Percentiles rank a stretch among this genome's conserved stretches.
Conservation (phyloP, 805 yeast species). For the Candida sakaeoensis region DNA sequence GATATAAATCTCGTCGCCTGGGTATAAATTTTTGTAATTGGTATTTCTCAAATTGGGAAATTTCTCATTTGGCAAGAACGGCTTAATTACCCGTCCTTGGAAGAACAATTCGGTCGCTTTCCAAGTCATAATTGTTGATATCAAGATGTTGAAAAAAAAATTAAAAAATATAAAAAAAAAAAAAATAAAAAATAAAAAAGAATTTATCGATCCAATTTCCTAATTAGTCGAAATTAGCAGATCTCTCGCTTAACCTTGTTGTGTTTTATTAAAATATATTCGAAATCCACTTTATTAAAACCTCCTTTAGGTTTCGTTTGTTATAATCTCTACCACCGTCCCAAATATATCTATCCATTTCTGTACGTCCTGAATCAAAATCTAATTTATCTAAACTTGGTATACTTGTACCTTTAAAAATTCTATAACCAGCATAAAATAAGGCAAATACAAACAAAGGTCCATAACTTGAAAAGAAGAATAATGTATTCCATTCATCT, state of each 20-base stretch:
- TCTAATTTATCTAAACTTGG: conserved; percentile 73
- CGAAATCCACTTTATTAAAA: conserved; percentile 28
- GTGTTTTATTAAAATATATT: conserved; percentile 31
- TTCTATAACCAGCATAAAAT: conserved; percentile 52
- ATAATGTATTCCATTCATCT: conserved; percentile 56
- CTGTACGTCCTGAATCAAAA: conserved; percentile 80
- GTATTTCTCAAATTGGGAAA: conserved; percentile 35
- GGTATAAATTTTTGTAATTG: conserved; percentile 52
- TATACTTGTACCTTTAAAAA: conserved; percentile 58
- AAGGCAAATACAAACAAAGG: conserved; percentile 50
- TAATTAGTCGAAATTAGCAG: not conserved
- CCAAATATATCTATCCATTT: conserved; percentile 78
- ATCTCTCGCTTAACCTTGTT: not conserved
- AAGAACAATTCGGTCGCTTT: conserved; percentile 32
- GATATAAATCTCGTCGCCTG: conserved; percentile 75
- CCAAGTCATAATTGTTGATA: conserved; percentile 39
- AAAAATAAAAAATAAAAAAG: not conserved
- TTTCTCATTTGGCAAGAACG: conserved; percentile 41
- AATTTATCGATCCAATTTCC: conserved; percentile 2
- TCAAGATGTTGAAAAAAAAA: not conserved
- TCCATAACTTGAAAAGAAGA: conserved; percentile 65
- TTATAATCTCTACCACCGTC: conserved; percentile 59
- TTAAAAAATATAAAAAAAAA: not conserved
- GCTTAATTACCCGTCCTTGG: conserved; percentile 34
- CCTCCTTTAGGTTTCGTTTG: conserved; percentile 28